Evolutionary conservation across 1,139 yeast species (phyloP).

Genomic region (Pneumocystis canis): DNA sequence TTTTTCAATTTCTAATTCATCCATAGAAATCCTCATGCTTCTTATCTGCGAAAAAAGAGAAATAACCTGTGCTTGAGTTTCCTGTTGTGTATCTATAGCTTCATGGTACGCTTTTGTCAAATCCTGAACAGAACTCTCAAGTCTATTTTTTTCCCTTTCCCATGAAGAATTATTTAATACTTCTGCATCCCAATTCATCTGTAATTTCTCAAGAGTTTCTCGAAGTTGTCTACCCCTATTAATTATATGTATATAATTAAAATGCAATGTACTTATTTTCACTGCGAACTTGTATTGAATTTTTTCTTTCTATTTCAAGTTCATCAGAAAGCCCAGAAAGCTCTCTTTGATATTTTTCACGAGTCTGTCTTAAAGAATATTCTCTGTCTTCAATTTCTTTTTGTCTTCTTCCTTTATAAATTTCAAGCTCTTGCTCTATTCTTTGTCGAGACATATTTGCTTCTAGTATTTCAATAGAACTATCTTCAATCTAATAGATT

Average conservation of each 20-base stretch:
- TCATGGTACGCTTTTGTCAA: conserved; percentile 37
- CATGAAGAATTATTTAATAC: conserved; percentile 18
- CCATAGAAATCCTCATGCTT: conserved; percentile 17
- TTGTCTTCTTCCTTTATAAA: conserved; percentile 4
- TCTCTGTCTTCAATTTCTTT: conserved; percentile 10
- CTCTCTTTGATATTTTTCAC: conserved; percentile 10
- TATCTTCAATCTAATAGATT: conserved; percentile 34
- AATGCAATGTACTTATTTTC: conserved; percentile 5
- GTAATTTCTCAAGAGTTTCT: conserved; percentile 7
- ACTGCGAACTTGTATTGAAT: conserved; percentile 5
- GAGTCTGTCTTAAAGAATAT: conserved; percentile 8
- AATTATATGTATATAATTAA: background rate
- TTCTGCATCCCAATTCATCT: conserved; percentile 7
- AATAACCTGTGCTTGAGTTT: conserved; percentile 26
- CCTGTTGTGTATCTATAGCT: conserved; percentile 26
- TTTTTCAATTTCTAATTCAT: conserved; percentile 23
- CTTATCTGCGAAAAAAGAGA: conserved; percentile 25
- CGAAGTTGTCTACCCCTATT: conserved; percentile 1
- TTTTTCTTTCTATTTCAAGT: conserved; percentile 9
- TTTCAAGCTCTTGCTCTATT: conserved; percentile 36
- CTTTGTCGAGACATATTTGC: conserved; percentile 33
- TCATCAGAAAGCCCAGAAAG: conserved; percentile 7
- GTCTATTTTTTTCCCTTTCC: conserved; percentile 32
- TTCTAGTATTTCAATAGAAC: conserved; percentile 40
- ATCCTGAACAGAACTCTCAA: conserved; percentile 40